Evolutionary conservation across 345 rosid species (phyloP), one percentile per base, ranked within the genome.

Genomic region (Microthlaspi erraticum): DNA sequence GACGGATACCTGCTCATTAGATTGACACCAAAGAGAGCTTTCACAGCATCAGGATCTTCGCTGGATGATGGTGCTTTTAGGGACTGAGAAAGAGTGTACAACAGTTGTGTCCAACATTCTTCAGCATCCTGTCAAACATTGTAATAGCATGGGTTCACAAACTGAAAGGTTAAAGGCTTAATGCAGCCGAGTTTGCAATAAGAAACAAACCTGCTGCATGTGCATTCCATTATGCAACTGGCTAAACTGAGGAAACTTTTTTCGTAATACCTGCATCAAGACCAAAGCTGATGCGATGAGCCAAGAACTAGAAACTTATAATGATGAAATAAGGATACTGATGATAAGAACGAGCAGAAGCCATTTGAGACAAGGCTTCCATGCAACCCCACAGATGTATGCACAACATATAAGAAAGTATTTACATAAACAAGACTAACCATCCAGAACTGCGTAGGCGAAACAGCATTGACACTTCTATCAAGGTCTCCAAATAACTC

Each of bases 401-500:
- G n/a, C n/a, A n/a, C n/a, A n/a, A n/a, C n/a, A n/a, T n/a, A n/a
- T n/a, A n/a, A n/a, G n/a, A n/a, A n/a, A n/a, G n/a, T n/a, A n/a
- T n/a, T n/a, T n/a, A n/a, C n/a, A n/a, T n/a, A n/a, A n/a, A n/a
- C n/a, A 14, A 48, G 33, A 76, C 86, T 72, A 64, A 93, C 99
- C 97, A 79, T 88, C 99, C 99, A 94, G 84, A 94, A 94, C 74
- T 94, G 95, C 81, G 83, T 83, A 45, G 97, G 99, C 44, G 96
- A 92, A 74, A 94, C 98, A 61, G 98, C 81, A 78, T 87, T 89
- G 79, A 83, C 89, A 86, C 90, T 92, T 83, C 80, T 89, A 79
- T 92, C 96, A 23, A 94, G 95, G 70, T 94, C 97, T 69, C 63
- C 83, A 68, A 94, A 92, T 65, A 92, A 73, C 56, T 94, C 97